phyloP scores from a whole-genome alignment of 176 grass and related monocot species.

The Carex cristatella region DNA sequence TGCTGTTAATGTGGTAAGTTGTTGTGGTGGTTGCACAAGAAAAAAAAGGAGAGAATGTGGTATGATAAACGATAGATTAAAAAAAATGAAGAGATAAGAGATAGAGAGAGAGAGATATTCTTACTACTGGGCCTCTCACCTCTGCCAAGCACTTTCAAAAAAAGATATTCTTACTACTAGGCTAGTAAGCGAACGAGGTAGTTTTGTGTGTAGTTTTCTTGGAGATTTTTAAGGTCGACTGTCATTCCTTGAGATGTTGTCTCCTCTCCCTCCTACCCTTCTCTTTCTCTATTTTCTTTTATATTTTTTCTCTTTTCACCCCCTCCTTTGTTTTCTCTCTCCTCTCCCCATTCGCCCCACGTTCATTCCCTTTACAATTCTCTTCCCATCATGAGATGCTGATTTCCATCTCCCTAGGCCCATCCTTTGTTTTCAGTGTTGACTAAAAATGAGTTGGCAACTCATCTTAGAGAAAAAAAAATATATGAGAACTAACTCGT shows the following conservation, averaged over 20 bases:
- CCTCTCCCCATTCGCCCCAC: slow-evolving; percentile 8
- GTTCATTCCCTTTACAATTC: slow-evolving; percentile 20
- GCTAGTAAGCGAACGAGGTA: neutral
- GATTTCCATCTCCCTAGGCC: neutral
- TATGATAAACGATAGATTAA: neutral
- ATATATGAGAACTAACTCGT: too few species aligned
- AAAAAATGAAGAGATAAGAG: neutral
- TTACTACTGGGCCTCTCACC: neutral
- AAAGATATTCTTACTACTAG: neutral
- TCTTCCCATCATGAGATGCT: neutral
- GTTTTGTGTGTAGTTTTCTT: slow-evolving; percentile 22
- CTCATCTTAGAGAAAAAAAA: too few species aligned
- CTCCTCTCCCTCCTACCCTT: neutral
- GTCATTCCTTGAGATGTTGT: slow-evolving; percentile 24
- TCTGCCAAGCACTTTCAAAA: too few species aligned
- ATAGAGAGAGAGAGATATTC: slow-evolving; percentile 9
- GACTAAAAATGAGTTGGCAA: too few species aligned
- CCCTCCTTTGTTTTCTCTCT: neutral
- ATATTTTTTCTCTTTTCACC: neutral
- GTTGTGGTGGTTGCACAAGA: slow-evolving; percentile 35
- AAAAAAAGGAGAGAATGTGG: neutral
- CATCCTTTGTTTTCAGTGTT: too few species aligned
- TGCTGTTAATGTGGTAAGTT: slow-evolving; percentile 28
- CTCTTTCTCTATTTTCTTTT: neutral
- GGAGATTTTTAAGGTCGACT: slow-evolving; percentile 44